Percentiles rank a stretch among this genome's conserved stretches.
Evolutionary conservation across 345 rosid species (phyloP).

Genomic region (Pelargonium nanum): DNA sequence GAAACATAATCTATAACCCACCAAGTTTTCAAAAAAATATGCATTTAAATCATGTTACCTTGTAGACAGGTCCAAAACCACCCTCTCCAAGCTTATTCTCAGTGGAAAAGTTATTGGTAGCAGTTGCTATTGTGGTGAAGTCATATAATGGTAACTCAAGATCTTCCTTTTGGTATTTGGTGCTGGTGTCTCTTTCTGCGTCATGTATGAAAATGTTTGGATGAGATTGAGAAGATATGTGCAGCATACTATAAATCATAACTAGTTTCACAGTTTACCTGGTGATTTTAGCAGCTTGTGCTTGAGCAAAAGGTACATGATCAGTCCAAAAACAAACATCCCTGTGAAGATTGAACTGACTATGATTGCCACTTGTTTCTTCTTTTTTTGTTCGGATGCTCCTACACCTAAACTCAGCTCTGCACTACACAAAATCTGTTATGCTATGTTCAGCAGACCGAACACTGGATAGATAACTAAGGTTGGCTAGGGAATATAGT

Average conservation of each 20-base stretch:
- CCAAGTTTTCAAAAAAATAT: not conserved
- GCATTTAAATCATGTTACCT: slow-evolving; percentile 4
- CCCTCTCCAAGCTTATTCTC: slow-evolving; percentile 21
- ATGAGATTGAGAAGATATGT: not conserved
- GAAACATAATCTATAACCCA: no score
- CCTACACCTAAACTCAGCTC: not conserved
- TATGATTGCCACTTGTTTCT: not conserved
- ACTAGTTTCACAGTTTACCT: not conserved
- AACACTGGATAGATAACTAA: not conserved
- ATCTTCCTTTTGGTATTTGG: not conserved
- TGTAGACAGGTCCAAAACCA: slow-evolving; percentile 21
- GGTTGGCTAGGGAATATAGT: no score
- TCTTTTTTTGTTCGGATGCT: not conserved
- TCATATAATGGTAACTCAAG: slow-evolving; percentile 1
- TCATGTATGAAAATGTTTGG: not conserved
- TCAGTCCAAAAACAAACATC: not conserved
- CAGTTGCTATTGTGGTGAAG: not conserved
- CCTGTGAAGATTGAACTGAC: not conserved
- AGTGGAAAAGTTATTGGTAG: slow-evolving; percentile 6
- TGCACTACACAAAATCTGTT: not conserved
- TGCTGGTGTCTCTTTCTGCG: not conserved
- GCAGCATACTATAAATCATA: not conserved
- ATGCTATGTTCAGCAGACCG: not conserved
- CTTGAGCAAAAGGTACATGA: not conserved
- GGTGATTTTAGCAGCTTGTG: not conserved